Evolutionary conservation across 441 rosid genomes (phyloP), one percentile per base, ranked within the genome.

Genomic region (Gossypium aridum): DNA sequence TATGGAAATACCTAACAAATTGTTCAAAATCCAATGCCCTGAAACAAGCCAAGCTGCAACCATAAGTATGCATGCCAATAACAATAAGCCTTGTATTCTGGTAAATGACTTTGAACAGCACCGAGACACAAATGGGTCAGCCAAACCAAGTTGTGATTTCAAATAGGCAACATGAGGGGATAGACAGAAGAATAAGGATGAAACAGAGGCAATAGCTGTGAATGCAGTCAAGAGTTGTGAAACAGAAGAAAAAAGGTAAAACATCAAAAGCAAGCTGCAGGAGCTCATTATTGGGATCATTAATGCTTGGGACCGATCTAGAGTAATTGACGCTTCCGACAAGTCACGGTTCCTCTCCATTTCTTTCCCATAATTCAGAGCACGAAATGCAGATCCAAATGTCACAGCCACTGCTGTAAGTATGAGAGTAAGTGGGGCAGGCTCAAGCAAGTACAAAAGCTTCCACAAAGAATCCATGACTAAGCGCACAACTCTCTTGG

Each of bases 211-310:
- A 54, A 89, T 74, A n/a, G 99, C 98, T 25, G 98, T 95, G 72
- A 95, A 92, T 7, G 86, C 97, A 31, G 99, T 89, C 47, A 95
- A 94, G 68, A 92, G 83, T 76, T 92, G 98, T 37, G 98, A 92
- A 28, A 95, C 98, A 0, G 97, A 91, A 62, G 96, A 91, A 80
- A 95, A 95, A 76, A 95, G 72, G 81, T 92, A 95, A 86, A 95
- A 92, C 99, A 92, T 91, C 83, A 91, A 71, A 71, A 92, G 98
- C 91, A 95, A 85, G 78, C 99, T 92, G 86, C 96, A 92, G 45
- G 99, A 95, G 88, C 99, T 95, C 96, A 95, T 87, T 25, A 92
- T 68, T 10, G 99, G 99, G 82, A 95, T 92, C 99, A 95, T 90
- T 16, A 92, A 80, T 12, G 97, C 99, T 65, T 92, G 99, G 10